Base-by-base conservation (phyloP, 1,284 basidiomycete genomes). In the Gymnopus androsaceus region DNA sequence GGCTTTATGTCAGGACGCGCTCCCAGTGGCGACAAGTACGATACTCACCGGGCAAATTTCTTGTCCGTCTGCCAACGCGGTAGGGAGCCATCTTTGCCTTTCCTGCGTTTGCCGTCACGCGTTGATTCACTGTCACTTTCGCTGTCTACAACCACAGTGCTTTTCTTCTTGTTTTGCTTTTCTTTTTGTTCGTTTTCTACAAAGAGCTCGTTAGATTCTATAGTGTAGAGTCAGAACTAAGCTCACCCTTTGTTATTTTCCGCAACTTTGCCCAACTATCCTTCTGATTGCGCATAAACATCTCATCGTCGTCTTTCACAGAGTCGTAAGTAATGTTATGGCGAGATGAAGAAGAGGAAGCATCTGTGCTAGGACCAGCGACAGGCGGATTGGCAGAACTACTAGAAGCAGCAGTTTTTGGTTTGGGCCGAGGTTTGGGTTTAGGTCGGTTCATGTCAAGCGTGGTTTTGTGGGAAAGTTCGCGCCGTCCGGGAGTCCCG, bases 251-350 rank as follows among this genome's bases (percentile, higher is more conserved):
- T 41, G 76, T 76, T 9, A 77, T 68, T 62, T 80, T 70, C 30
- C 82, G 77, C 42, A 89, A 66, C 54, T 75, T 76, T 64, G 74
- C 80, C 87, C 87, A 90, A 3, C 74, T 71, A 48, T 78, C 72
- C 7, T 73, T 67, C 36, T 70, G 73, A 63, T 88, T 89, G 47
- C 79, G 77, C 61, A 88, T 78, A 63, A 90, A 90, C 65, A 81
- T 72, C 12, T 79, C 81, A 66, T 90, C 87, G 54, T 81, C 81
- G 53, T 87, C 82, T 15, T 77, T 67, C 28, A 73, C 66, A 37
- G 70, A 63, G 37, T 58, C 64, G 34, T 63, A 46, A n/a, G 62
- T 47, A 23, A 57, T 59, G 23, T 63, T 58, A 21, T 61, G 50
- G 25, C 61, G 51, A 40, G 56, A 48, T 30, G 63, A 54, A 14